Base-by-base conservation (phyloP, 2,329 filamentous ascomycete genomes). In the Alternaria rosae region DNA sequence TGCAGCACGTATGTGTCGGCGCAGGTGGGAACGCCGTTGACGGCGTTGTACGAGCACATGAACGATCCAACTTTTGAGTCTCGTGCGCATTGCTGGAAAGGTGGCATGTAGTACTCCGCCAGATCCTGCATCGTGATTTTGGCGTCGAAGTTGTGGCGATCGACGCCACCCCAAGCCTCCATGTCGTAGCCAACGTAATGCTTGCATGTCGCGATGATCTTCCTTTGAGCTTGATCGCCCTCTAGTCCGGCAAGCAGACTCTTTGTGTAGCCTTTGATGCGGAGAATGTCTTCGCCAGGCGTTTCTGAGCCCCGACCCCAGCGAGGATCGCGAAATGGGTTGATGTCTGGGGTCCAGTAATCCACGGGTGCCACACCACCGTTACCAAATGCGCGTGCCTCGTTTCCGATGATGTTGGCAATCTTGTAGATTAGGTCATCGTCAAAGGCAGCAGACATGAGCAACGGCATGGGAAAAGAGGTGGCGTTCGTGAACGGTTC, bases 311-410 rank as follows among this genome's bases (percentile, higher is more conserved):
- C 88, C 9, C 88, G 80, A 1, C 88, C 88, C 88, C 87, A 89
- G 25, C 88, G 80, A 0, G 88, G 88, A 69, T 89, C 87, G 38
- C 84, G 84, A 78, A 86, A 91, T 0, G 86, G 83, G 68, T 90
- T 91, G 74, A 91, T 88, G 69, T 91, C 90, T 0, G 89, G 89
- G 0, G 89, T 88, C 85, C 87, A 90, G 71, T 83, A 88, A 71
- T 89, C 72, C 3, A 77, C 72, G 0, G 85, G 86, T 3, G 84
- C 84, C 12, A 83, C 79, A 4, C 85, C 86, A 8, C 75, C 83
- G 67, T 91, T 91, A 70, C 82, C 88, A 72, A 90, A 91, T 0
- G 89, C 88, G 41, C 89, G 82, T 0, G 87, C 87, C 71, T 92
- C 89, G 0, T 85, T 90, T 6, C 80, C 81, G 30, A 88, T 83